Base-by-base conservation (phyloP, 176 grass and related monocot species). In the Cenchrus americanus region DNA sequence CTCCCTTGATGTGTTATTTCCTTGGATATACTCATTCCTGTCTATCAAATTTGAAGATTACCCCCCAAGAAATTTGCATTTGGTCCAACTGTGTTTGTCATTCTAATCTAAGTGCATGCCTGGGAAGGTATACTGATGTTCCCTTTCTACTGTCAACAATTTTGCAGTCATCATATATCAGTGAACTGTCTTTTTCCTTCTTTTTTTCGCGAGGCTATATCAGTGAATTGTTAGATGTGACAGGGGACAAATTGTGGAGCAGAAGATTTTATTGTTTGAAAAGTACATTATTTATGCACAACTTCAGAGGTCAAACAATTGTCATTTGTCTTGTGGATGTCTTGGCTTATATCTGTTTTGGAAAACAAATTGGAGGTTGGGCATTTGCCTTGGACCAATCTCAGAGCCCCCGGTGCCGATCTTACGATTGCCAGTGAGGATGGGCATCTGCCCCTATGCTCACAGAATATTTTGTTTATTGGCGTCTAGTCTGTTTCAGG, bases 261-360 rank as follows among this genome's bases (percentile, higher is more conserved):
- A 72, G 21, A 71, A 86, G 8, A n/a, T 30, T 30, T 63, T 71
- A 10, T 62, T 44, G 63, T 64, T 72, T 15, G 44, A 32, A 34
- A 80, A 80, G 47, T 55, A 46, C 26, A 41, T 24, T 78, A 47
- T 79, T 72, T 18, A 72, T 27, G 55, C 34, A 61, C 52, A 85
- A 50, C 34, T 14, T 21, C 48, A 55, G 49, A 41, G 22, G 21
- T 14, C 22, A 30, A 30, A 37, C 55, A 37, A 19, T 74, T 74
- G 41, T 0, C 47, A 80, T 73, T 21, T 82, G 12, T 81, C 78
- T 58, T 15, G 21, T 86, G 6, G 8, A 32, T 37, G 18, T 55
- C 60, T 24, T 83, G 19, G n/a, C 27, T 83, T 53, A 24, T 74
- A 59, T 64, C 27, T 82, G 17, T 52, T 21, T 52, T 46, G n/a